These are phyloP conservation scores for Podospora fimiseda DNA, from an alignment of 495 filamentous ascomycete species.

Conservation along the genomic window DNA sequence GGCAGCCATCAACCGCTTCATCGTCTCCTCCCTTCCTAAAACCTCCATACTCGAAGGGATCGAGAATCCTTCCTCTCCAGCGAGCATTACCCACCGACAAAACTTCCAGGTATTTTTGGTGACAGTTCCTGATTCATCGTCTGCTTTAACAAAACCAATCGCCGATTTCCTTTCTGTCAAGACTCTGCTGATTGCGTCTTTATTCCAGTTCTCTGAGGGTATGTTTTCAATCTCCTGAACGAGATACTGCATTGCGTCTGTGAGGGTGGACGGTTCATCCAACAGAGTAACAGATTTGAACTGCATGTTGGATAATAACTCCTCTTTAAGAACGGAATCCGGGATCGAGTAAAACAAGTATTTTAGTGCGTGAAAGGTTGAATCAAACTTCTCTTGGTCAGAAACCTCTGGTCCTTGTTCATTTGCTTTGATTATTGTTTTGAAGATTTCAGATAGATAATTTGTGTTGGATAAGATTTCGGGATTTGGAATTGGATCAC, in stretches of 20 bases:
- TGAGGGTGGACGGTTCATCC: not conserved
- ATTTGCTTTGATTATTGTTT: not conserved
- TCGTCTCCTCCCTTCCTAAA: slow-evolving; percentile 55
- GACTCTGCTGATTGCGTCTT: not conserved
- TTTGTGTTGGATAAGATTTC: not conserved
- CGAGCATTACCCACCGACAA: slow-evolving; percentile 62
- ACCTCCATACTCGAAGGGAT: slow-evolving; percentile 54
- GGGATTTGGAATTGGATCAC: not conserved
- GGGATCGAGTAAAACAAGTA: not conserved
- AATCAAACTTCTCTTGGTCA: not conserved
- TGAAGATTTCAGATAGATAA: not conserved
- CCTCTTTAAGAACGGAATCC: not conserved
- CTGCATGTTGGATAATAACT: not conserved
- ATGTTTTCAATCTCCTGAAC: not conserved
- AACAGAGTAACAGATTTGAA: not conserved
- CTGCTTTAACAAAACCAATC: not conserved
- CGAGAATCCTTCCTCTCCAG: slow-evolving; percentile 51
- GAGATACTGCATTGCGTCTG: not conserved
- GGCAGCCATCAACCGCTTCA: slow-evolving; percentile 43
- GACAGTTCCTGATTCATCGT: slow-evolving; percentile 22
- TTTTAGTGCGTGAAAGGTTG: not conserved
- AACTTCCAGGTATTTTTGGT: slow-evolving; percentile 45
- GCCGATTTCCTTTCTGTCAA: not conserved
- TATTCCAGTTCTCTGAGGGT: not conserved
- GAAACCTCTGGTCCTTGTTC: not conserved